phyloP scores from a whole-genome alignment of 495 filamentous ascomycete species.

The Gamarada debralockiae region DNA sequence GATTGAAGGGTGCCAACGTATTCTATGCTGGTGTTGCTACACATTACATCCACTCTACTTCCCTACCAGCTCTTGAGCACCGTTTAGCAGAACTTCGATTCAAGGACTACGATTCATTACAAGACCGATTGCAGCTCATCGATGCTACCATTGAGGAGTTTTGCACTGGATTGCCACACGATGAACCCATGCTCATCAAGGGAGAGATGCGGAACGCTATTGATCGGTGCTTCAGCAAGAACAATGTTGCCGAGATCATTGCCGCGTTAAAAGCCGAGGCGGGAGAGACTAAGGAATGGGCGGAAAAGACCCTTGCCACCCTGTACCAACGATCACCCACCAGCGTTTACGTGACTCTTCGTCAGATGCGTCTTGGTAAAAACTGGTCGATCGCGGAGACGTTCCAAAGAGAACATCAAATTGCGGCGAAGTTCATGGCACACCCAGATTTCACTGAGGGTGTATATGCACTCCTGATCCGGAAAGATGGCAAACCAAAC shows the following conservation, averaged over 20 bases:
- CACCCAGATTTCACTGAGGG: conserved; percentile 86
- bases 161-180: conserved; percentile 71
- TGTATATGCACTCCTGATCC: conserved; percentile 70
- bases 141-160: conserved; percentile 90
- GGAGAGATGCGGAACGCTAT: conserved; percentile 70
- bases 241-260: conserved; percentile 67
- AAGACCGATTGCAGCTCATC: conserved; percentile 63
- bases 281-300: conserved; percentile 54
- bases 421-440: conserved; percentile 80
- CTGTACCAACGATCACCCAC: conserved; percentile 76
- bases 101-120: conserved; percentile 61
- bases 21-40: conserved; percentile 86
- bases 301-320: conserved; percentile 64
- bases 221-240: conserved; percentile 73
- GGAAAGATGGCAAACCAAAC: conserved; percentile 41
- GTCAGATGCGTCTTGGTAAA: conserved; percentile 70
- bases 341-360: conserved; percentile 74
- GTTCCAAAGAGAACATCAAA: conserved; percentile 76
- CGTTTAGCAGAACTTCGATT: conserved; percentile 88
- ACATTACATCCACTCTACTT: conserved; percentile 89
- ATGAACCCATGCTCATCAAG: conserved; percentile 58
- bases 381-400: conserved; percentile 76
- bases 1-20: conserved; percentile 73
- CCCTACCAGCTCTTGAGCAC: conserved; percentile 71
- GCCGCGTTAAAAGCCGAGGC: conserved; percentile 57